Evolutionary conservation across 2,329 filamentous ascomycete genomes (phyloP).

Genomic region (Ophiocordyceps camponoti-floridani): DNA sequence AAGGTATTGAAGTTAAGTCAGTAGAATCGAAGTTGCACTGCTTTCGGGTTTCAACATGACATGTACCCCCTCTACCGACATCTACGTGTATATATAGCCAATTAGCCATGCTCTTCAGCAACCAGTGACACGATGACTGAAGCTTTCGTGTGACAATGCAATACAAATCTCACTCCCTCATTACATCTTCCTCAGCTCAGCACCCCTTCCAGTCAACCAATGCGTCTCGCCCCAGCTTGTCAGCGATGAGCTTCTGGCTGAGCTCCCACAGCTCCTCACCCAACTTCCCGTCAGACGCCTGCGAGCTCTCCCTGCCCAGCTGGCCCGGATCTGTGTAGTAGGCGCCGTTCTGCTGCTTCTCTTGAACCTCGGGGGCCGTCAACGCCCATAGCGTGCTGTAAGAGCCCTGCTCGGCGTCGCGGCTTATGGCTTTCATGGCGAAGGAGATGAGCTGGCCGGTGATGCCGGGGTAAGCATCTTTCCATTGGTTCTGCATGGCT

Average conservation of each 20-base stretch:
- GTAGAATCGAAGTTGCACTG: too few species aligned
- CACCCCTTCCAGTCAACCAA: conserved; percentile 4
- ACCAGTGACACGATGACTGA: too few species aligned
- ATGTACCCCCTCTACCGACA: too few species aligned
- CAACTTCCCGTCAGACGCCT: conserved; percentile 19
- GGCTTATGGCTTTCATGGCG: conserved; percentile 15
- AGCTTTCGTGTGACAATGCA: not conserved
- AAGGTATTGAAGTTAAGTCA: too few species aligned
- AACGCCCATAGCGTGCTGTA: conserved; percentile 24
- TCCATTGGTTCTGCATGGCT: conserved; percentile 25
- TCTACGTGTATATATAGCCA: too few species aligned
- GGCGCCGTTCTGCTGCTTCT: conserved; percentile 22
- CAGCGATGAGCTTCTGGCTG: conserved; percentile 18
- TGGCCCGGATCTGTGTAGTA: conserved; percentile 21
- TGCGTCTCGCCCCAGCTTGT: conserved; percentile 20
- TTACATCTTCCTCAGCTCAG: too few species aligned
- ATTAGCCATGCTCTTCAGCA: too few species aligned
- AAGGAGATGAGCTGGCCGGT: conserved; percentile 18
- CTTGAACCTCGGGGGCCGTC: conserved; percentile 20
- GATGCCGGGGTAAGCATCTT: conserved; percentile 23
- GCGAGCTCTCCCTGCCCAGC: conserved; percentile 17
- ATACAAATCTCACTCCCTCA: not conserved
- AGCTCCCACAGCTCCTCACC: conserved; percentile 20
- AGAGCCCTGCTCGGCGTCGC: conserved; percentile 21
- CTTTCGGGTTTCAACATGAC: too few species aligned